phyloP scores from a whole-genome alignment of 78 protist species.

The Neovahlkampfia damariscottae region DNA sequence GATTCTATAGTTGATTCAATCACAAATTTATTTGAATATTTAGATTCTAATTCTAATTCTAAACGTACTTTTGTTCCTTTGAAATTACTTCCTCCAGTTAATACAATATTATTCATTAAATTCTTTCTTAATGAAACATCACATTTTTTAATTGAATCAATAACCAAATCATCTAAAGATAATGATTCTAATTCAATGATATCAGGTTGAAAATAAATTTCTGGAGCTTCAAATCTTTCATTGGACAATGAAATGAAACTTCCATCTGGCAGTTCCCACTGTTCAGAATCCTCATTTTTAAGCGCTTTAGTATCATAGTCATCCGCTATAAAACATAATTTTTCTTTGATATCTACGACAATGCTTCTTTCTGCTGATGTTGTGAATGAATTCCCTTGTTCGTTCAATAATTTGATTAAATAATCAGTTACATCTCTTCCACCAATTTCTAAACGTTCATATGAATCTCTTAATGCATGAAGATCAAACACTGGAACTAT shows the following conservation, averaged over 20 bases:
- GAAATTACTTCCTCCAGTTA: slow-evolving; percentile 43
- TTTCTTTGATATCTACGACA: slow-evolving; percentile 84
- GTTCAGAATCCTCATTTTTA: neutral
- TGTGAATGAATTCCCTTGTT: slow-evolving; percentile 60
- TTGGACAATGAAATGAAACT: slow-evolving; percentile 9
- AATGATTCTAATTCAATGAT: slow-evolving; percentile 16
- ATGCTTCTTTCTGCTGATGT: slow-evolving; percentile 78
- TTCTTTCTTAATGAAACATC: slow-evolving; percentile 22
- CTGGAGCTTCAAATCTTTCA: slow-evolving; percentile 31
- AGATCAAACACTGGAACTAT: slow-evolving; percentile 71
- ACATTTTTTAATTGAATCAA: slow-evolving; percentile 17
- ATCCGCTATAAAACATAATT: slow-evolving; percentile 48
- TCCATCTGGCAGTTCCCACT: slow-evolving; percentile 37
- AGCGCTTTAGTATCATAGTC: neutral
- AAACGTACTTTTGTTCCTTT: no score
- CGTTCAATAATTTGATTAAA: slow-evolving; percentile 61
- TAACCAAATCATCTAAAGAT: slow-evolving; percentile 26
- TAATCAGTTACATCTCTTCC: slow-evolving; percentile 31
- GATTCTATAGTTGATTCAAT: no score
- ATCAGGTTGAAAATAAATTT: slow-evolving; percentile 33
- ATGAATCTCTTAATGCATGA: slow-evolving; percentile 32
- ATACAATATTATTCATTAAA: slow-evolving; percentile 26
- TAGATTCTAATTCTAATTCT: no score
- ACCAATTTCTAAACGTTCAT: slow-evolving; percentile 38
- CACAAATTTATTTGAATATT: no score